Conservation (phyloP, 2,329 filamentous ascomycete genomes). For the Colletotrichum sansevieriae region DNA sequence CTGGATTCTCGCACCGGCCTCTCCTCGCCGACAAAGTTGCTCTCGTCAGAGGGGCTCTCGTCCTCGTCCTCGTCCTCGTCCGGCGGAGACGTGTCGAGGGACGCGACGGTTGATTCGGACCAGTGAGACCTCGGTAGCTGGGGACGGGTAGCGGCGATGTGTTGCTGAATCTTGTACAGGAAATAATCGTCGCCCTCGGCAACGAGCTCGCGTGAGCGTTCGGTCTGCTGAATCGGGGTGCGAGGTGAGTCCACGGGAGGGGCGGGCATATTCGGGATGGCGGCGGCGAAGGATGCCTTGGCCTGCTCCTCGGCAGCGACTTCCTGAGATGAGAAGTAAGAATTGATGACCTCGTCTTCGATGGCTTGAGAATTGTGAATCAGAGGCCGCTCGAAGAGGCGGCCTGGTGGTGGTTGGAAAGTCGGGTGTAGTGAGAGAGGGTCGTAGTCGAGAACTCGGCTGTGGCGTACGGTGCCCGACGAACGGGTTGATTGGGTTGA, state of each 20-base stretch:
- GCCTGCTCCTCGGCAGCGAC: constrained; percentile 18
- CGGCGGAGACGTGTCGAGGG: constrained; percentile 26
- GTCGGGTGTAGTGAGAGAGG: constrained; percentile 42
- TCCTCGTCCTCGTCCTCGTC: constrained; percentile 42
- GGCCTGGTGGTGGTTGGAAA: constrained; percentile 41
- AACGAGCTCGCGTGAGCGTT: constrained; percentile 25
- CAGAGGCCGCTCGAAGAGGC: constrained; percentile 41
- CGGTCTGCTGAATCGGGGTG: constrained; percentile 37
- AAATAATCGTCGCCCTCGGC: constrained; percentile 43
- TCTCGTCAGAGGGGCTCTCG: constrained; percentile 31
- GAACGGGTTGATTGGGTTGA: constrained; percentile 39
- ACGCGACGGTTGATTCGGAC: constrained; percentile 57
- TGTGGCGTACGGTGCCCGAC: constrained; percentile 36
- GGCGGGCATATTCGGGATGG: constrained; percentile 28
- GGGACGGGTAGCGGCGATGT: constrained; percentile 28
- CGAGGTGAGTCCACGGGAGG: constrained; percentile 39
- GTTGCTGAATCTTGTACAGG: constrained; percentile 43
- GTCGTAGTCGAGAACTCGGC: constrained; percentile 40
- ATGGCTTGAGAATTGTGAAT: constrained; percentile 38
- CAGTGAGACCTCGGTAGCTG: constrained; percentile 54
- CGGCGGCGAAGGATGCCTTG: constrained; percentile 24
- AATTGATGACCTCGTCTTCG: constrained; percentile 37
- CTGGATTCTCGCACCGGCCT: constrained; percentile 30
- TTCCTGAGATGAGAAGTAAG: constrained; percentile 39
- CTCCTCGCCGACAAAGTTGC: constrained; percentile 35